Base-by-base conservation (phyloP, 768 basidiomycete genomes). In the Suillus weaverae region DNA sequence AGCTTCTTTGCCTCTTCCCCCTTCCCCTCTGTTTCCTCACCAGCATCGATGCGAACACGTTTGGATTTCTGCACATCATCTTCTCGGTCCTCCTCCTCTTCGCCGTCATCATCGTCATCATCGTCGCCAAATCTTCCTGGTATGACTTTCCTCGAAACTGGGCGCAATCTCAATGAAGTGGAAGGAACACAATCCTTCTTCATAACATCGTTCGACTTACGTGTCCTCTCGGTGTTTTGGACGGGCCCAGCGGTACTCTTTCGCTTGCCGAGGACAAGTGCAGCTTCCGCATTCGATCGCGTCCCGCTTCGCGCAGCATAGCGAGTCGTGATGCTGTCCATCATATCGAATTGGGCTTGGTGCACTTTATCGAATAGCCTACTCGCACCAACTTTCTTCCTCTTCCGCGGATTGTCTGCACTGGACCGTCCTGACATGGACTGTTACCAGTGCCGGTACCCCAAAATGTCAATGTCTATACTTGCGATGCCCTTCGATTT, bases 321-420 rank as follows among this genome's bases (percentile, higher is more conserved):
- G 66, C 84, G 83, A 13, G 71, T 78, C 18, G 78, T 83, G 70
- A 93, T 92, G 8, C 89, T 87, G 68, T 91, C 89, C 92, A 94
- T 93, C 81, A 86, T 89, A 61, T 77, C 76, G 72, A 92, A 93
- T 63, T 85, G 84, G 38, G 83, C 80, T 26, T 87, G 82, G 69
- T 94, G 92, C 35, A 80, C 71, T 70, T 82, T 84, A 22, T 88
- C 83, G 71, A 92, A 85, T 56, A 80, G 26, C 26, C 26, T 74
- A 30, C 69, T 65, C 56, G 22, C 30, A 5, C 60, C 6, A 72
- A 73, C 62, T 74, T 80, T 59, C 73, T 72, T 41, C 22, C 50
- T n/a, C 26, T 46, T 67, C 60, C 64, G 61, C 41, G 36, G 55
- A 5, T 38, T 39, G 7, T 61, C 67, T 30, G 50, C 33, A 16